Base-by-base conservation (phyloP, 441 rosid genomes). In the Hura crepitans region DNA sequence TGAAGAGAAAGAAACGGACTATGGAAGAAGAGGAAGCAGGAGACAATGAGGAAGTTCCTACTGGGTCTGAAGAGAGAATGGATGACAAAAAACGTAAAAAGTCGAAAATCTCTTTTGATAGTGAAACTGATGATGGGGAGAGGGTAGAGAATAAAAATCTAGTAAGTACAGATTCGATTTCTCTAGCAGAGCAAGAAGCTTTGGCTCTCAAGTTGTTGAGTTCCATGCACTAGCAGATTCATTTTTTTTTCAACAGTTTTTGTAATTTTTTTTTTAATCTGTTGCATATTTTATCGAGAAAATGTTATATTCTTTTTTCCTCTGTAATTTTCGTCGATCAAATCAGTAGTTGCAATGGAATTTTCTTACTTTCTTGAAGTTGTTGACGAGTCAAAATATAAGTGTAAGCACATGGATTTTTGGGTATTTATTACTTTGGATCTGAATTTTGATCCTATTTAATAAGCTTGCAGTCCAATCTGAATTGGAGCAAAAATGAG, bases 151-250 rank as follows among this genome's bases (percentile, higher is more conserved):
- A 62, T 28, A 46, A 49, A 5, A 18, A 72, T 35, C 70, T 55
- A 3, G 74, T 80, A 66, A 66, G 76, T 12, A 72, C 78, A 22
- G 86, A 86, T 70, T 57, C 93, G 4, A 39, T 84, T 43, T 81
- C 94, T 51, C 11, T 86, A 30, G 87, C 82, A 49, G 93, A 89
- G 42, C 97, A 89, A 77, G 96, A 91, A 82, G 89, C 85, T 71
- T 74, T 85, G 72, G 97, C 92, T 58, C 93, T 91, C 50, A 86
- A 83, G 78, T 70, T 91, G 68, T 77, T 91, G 56, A 79, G 74
- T 65, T 80, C 89, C 10, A 83, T 87, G 84, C 81, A 83, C 50
- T 78, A 77, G 4, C 73, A 69, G 80, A 42, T 55, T 23, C 46
- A n/a, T 5, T 0, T 17, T 22, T 22, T 1, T 6, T 45, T 15